Conservation (phyloP, 768 basidiomycete species). For the Leccinellum albellum region DNA sequence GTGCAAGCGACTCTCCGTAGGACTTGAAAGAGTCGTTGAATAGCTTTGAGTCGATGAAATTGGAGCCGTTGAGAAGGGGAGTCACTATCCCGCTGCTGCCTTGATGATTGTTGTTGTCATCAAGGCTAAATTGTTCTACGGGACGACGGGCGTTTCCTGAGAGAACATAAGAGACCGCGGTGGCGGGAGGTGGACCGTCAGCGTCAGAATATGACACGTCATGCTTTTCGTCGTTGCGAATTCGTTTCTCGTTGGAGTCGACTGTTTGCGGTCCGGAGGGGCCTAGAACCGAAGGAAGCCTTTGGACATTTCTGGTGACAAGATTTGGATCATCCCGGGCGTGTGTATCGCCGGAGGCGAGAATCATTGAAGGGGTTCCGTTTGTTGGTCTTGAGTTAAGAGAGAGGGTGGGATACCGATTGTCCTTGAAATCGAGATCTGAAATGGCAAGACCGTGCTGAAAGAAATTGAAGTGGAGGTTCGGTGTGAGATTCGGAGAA, state of each 20-base stretch:
- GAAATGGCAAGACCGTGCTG: constrained; percentile 50
- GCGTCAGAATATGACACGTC: constrained; percentile 12
- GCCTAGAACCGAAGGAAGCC: constrained; percentile 11
- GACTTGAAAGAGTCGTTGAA: constrained; percentile 32
- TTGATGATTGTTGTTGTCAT: constrained; percentile 33
- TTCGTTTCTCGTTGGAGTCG: constrained; percentile 23
- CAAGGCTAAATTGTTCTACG: constrained; percentile 50
- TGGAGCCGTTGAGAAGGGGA: constrained; percentile 25
- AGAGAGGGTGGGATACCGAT: constrained; percentile 47
- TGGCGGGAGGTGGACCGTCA: constrained; percentile 25
- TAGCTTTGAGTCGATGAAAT: constrained; percentile 24
- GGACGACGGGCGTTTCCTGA: constrained; percentile 45
- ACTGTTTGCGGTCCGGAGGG: constrained; percentile 12
- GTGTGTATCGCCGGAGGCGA: constrained; percentile 25
- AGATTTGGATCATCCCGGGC: constrained; percentile 20
- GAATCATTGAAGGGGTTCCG: constrained; percentile 29
- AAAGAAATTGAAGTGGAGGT: constrained; percentile 41
- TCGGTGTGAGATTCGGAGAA: constrained; percentile 28
- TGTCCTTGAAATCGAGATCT: constrained; percentile 62
- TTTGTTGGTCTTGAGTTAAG: constrained; percentile 22
- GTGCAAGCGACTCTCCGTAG: constrained; percentile 25
- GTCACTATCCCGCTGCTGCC: constrained; percentile 17
- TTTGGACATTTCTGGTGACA: constrained; percentile 12
- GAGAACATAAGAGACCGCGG: constrained; percentile 42
- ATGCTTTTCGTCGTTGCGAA: constrained; percentile 22